Percentiles rank a stretch among this genome's conserved stretches.
Evolutionary conservation across 208 protist genomes (phyloP).

Genomic region (Wallacemonas sp.): DNA sequence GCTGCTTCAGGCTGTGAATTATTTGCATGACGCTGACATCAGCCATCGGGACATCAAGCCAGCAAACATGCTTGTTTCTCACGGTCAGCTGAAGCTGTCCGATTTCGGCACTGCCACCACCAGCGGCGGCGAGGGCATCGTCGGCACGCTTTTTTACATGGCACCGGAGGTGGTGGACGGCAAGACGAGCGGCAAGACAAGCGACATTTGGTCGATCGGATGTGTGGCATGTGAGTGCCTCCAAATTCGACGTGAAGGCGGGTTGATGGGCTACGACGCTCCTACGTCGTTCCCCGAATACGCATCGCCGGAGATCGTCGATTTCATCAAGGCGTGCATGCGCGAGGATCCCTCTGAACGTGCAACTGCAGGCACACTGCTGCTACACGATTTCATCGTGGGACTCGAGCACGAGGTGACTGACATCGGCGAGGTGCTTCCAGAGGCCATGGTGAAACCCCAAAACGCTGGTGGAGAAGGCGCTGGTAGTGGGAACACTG

Average conservation of each 20-base stretch:
- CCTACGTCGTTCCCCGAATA: constrained; percentile 46
- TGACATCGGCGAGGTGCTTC: constrained; percentile 34
- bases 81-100: constrained; percentile 69
- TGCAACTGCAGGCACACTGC: constrained; percentile 43
- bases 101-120: constrained; percentile 76
- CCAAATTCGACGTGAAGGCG: constrained; percentile 33
- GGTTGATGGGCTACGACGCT: constrained; percentile 46
- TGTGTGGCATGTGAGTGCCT: constrained; percentile 58
- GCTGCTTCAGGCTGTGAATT: constrained; percentile 66
- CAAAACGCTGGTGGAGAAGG: constrained; percentile 12
- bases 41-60: constrained; percentile 90
- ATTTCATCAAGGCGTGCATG: constrained; percentile 69
- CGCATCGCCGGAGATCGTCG: constrained; percentile 31
- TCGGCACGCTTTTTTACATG: constrained; percentile 70
- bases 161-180: constrained; percentile 53
- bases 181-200: constrained; percentile 46
- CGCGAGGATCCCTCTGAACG: constrained; percentile 49
- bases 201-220: constrained; percentile 72
- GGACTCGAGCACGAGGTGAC: constrained; percentile 58
- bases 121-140: constrained; percentile 40
- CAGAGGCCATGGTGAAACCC: constrained; percentile 23
- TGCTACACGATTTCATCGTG: constrained; percentile 70
- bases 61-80: constrained; percentile 80
- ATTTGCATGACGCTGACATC: constrained; percentile 69
- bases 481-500: not conserved